Percentiles rank a stretch among this genome's conserved stretches.
Conservation (phyloP, 352 stramenopile genomes). For the Elongisporangium anandrum region DNA sequence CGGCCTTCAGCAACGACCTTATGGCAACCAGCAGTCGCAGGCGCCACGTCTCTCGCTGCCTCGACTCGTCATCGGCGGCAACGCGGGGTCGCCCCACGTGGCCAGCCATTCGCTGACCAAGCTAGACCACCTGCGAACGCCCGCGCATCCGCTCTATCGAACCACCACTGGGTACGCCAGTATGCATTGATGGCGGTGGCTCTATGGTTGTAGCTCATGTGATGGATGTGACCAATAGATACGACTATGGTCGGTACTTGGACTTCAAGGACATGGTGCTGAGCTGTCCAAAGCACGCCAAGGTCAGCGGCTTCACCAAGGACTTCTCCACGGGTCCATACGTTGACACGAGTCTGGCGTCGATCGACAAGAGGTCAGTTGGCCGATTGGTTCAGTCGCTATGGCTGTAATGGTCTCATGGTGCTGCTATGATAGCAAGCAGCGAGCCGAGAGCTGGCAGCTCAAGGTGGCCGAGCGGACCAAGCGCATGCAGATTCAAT, state of each 20-base stretch:
- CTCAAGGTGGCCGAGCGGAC: slow-evolving; percentile 46
- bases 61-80: slow-evolving; percentile 22
- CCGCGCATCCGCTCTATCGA: slow-evolving; percentile 45
- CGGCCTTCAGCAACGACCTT: slow-evolving; percentile 11
- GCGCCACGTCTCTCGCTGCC: slow-evolving; percentile 22
- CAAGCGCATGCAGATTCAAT: slow-evolving; percentile 59
- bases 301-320: slow-evolving; percentile 39
- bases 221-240: slow-evolving; percentile 10
- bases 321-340: slow-evolving; percentile 55
- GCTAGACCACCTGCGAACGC: slow-evolving; percentile 34
- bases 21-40: slow-evolving; percentile 2
- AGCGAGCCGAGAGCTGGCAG: slow-evolving; percentile 44
- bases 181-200: no score
- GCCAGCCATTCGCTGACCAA: slow-evolving; percentile 45
- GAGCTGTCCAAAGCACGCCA: slow-evolving; percentile 48
- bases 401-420: neutral
- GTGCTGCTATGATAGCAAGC: slow-evolving; percentile 13
- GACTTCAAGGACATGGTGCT: slow-evolving; percentile 50
- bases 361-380: slow-evolving; percentile 43
- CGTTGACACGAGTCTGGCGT: slow-evolving; percentile 44
- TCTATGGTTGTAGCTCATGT: neutral
- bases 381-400: neutral
- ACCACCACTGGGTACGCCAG: slow-evolving; percentile 47
- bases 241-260: slow-evolving; percentile 53
- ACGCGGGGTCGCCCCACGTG: slow-evolving; percentile 19